phyloP scores from a whole-genome alignment of 176 grass and related monocot species.

The Otatea glauca region DNA sequence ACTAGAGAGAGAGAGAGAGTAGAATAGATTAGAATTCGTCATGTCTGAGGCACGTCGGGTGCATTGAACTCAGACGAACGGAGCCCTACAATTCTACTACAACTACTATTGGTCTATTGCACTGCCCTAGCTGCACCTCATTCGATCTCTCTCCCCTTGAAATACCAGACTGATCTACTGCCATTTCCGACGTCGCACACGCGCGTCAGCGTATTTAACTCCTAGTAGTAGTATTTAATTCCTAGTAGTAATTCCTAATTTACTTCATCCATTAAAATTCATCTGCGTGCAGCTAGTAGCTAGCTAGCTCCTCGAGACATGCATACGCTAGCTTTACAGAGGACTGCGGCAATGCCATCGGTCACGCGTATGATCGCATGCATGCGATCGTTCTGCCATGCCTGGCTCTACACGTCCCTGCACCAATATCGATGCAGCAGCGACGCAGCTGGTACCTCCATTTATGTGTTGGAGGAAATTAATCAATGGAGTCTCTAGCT shows the following conservation, averaged over 20 bases:
- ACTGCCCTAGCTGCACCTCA: background rate
- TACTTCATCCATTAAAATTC: background rate
- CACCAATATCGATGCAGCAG: background rate
- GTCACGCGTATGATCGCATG: slow-evolving; percentile 32
- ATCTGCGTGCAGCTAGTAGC: background rate
- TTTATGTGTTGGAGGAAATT: background rate
- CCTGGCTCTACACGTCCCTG: background rate
- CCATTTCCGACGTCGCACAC: no score
- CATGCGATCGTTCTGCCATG: slow-evolving; percentile 26
- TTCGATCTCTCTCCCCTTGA: background rate
- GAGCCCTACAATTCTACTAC: background rate
- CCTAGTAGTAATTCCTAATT: no score
- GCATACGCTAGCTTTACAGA: background rate
- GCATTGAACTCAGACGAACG: background rate
- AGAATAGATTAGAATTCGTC: background rate
- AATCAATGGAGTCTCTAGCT: background rate
- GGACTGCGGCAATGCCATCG: background rate
- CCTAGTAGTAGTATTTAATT: no score
- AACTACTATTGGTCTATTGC: background rate
- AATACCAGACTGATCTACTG: no score
- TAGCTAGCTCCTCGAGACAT: background rate
- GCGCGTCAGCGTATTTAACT: background rate
- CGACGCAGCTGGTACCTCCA: background rate
- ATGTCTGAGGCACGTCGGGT: background rate
- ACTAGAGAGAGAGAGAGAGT: background rate